Percentiles rank a stretch among this genome's conserved stretches.
Evolutionary conservation across 2,329 filamentous ascomycete species (phyloP).

Genomic region (Penicillium sp.): DNA sequence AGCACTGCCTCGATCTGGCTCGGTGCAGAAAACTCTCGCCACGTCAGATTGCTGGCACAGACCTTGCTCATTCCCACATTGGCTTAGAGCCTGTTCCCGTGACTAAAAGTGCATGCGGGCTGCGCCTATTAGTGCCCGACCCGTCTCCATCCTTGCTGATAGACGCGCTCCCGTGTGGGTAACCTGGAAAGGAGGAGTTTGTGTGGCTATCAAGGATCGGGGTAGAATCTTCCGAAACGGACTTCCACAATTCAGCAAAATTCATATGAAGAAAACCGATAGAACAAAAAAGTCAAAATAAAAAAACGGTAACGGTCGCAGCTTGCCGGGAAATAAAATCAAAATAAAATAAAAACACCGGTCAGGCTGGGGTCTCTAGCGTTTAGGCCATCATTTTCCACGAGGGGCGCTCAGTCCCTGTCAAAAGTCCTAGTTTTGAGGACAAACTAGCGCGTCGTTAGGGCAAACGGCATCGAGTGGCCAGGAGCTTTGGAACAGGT

Average conservation of each 20-base stretch:
- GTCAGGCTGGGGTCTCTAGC: slow-evolving; percentile 18
- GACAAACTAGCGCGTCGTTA: slow-evolving; percentile 20
- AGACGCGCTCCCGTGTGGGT: slow-evolving; percentile 29
- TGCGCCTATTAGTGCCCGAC: slow-evolving; percentile 30
- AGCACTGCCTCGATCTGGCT: slow-evolving; percentile 12
- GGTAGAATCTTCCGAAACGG: background rate
- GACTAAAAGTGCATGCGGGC: slow-evolving; percentile 26
- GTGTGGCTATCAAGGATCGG: background rate
- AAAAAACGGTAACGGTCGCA: slow-evolving; percentile 5
- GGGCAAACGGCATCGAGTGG: slow-evolving; percentile 26
- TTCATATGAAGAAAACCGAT: background rate
- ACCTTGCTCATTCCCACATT: slow-evolving; percentile 3
- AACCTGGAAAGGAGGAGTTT: slow-evolving; percentile 7
- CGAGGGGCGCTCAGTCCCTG: slow-evolving; percentile 23
- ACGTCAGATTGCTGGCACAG: slow-evolving; percentile 9
- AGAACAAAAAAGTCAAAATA: slow-evolving; percentile 3
- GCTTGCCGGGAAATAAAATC: slow-evolving; percentile 7
- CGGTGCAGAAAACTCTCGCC: slow-evolving; percentile 8
- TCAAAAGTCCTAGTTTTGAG: slow-evolving; percentile 13
- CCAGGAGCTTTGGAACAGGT: slow-evolving; percentile 20
- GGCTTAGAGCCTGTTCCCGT: slow-evolving; percentile 25
- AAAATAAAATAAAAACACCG: slow-evolving; percentile 2
- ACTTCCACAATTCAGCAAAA: background rate
- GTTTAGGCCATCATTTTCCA: slow-evolving; percentile 5
- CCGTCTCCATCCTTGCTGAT: slow-evolving; percentile 25